phyloP scores from a whole-genome alignment of 768 basidiomycete species.

The Lactifluus hygrophoroides region DNA sequence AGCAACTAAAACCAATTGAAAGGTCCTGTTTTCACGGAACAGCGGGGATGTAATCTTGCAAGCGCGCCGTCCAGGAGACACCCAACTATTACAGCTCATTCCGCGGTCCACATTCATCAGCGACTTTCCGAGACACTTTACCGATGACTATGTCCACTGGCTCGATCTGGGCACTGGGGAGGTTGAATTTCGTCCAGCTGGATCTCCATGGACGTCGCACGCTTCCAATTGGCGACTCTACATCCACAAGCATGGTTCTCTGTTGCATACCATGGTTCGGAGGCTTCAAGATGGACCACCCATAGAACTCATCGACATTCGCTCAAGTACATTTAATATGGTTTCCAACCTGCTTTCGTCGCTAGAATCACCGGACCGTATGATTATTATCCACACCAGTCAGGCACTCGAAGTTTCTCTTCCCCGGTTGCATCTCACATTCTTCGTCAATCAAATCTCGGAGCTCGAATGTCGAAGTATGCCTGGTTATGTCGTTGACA shows the following conservation, averaged over 20 bases:
- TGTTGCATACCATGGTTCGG: too few relatives aligned
- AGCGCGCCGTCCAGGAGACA: background rate
- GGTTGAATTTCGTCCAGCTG: conserved; percentile 20
- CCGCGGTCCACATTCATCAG: conserved; percentile 25
- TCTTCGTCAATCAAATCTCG: conserved; percentile 28
- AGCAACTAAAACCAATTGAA: background rate
- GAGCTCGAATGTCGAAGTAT: conserved; percentile 19
- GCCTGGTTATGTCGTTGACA: too few relatives aligned
- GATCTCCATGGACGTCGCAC: conserved; percentile 27
- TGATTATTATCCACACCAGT: background rate
- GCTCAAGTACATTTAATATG: too few relatives aligned
- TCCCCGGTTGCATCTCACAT: conserved; percentile 35
- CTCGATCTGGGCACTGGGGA: conserved; percentile 21
- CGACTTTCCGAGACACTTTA: conserved; percentile 28
- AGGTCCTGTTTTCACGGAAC: background rate
- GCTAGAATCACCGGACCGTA: background rate
- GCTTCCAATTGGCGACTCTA: conserved; percentile 24
- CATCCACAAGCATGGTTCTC: background rate
- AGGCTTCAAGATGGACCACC: background rate
- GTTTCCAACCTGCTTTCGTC: too few relatives aligned
- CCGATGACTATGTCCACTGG: conserved; percentile 24
- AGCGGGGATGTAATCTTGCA: background rate
- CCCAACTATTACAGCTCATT: conserved; percentile 24
- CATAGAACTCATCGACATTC: background rate
- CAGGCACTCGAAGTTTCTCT: conserved; percentile 18